Base-by-base conservation (phyloP, 2,329 filamentous ascomycete genomes). In the Aspergillus sp. region DNA sequence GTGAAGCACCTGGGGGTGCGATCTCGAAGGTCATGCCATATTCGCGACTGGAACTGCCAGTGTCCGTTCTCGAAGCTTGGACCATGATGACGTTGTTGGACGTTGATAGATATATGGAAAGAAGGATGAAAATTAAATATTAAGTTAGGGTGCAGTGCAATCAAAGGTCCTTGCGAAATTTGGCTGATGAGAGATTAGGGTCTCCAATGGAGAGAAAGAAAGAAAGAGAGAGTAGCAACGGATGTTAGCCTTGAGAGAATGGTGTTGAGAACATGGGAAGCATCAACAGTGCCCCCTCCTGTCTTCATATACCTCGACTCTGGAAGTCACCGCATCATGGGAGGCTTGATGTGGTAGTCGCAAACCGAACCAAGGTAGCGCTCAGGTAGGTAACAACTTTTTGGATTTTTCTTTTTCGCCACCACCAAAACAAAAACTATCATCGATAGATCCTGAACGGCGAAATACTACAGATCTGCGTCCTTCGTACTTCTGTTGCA, bases 21-120 rank as follows among this genome's bases (percentile, higher is more conserved):
- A 68, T 65, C 58, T 74, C 71, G 49, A 74, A 74, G 18, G 65
- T 65, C 45, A 74, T 62, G 20, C 60, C 64, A 54, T 69, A 75
- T 57, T 73, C 70, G 26, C 66, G 69, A 26, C 68, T 65, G 2
- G 64, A 65, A 46, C 62, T 62, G 39, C 64, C 65, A 2, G 31
- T 32, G 14, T 56, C 32, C 12, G 26, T 10, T 51, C 54, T 49
- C 50, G 52, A 10, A 32, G 31, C 49, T 53, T 61, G 61, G 47
- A 67, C 65, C 66, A 68, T 68, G 26, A 6, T 63, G 47, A 16
- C 4, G 22, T 16, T 63, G 49, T 62, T 67, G 64, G 22, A 49
- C 60, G 29, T 51, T 26, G 10, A 32, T 5, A 31, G 3, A 51
- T 36, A 32, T 3, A 16, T 6, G 11, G 18, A 46, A 18, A 2